Base-by-base conservation (phyloP, 352 stramenopile species). In the Globisporangium camurandrum region DNA sequence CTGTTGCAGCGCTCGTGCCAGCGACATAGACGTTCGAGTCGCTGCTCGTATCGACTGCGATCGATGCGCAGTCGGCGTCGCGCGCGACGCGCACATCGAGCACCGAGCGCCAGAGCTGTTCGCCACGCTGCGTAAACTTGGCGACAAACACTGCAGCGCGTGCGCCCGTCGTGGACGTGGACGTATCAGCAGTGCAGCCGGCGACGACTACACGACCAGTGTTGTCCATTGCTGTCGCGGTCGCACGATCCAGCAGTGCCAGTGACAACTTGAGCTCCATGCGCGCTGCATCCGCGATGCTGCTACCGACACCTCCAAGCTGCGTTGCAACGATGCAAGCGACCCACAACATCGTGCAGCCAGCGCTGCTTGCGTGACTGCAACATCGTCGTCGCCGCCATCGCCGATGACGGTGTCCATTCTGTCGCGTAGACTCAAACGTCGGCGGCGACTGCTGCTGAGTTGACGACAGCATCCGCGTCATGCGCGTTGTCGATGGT, bases 41-140 rank as follows among this genome's bases (percentile, higher is more conserved):
- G 1, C 14, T 27, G 24, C 51, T 47, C 17, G 37, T 27, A 11
- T 27, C 30, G 17, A 60, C 26, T n/a, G 17, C 40, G 9, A 45
- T 20, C 14, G 12, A 16, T 14, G 10, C n/a, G 46, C 55, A 57
- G 17, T 50, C 49, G 23, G 20, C 14, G 14, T 41, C 14, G 34
- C 5, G 2, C 26, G 16, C 14, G 3, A 27, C 2, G 11, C 31
- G 41, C 9, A 24, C 20, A 17, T 11, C 14, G 12, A 50, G 16
- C 22, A 52, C 22, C 12, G 27, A 27, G 22, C 41, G 41, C 55
- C 49, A 58, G n/a, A 53, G 11, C 19, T 38, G 48, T 33, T 57
- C 42, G 11, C 55, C 55, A 6, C 30, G 46, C 17, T 31, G 27
- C n/a, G 41, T 33, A 36, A 54, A 54, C 37, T 57, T 57, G 19